Evolutionary conservation across 2,329 filamentous ascomycete species (phyloP).

Genomic region (Neocatenulostroma microsporum): DNA sequence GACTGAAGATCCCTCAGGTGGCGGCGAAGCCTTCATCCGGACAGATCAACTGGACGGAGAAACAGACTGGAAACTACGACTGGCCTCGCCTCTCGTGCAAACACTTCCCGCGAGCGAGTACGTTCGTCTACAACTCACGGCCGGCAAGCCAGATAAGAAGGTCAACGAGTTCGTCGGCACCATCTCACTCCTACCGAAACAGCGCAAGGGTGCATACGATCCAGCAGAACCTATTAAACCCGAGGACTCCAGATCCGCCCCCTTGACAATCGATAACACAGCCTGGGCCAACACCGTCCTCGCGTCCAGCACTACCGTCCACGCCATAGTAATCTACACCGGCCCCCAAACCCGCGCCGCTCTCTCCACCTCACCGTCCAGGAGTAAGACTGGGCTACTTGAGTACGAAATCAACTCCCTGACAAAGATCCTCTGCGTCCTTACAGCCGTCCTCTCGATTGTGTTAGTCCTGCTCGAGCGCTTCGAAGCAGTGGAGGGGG

Average conservation of each 20-base stretch:
- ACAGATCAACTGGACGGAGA: constrained; percentile 97
- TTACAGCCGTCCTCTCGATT: constrained; percentile 80
- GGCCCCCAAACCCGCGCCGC: constrained; percentile 90
- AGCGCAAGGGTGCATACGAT: constrained; percentile 42
- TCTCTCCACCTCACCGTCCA: constrained; percentile 80
- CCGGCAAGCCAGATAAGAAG: constrained; percentile 83
- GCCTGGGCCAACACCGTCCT: constrained; percentile 98
- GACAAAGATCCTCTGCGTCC: constrained; percentile 87
- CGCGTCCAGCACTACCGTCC: constrained; percentile 79
- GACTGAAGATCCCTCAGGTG: constrained; percentile 35
- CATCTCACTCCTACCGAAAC: constrained; percentile 60
- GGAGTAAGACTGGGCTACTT: constrained; percentile 87
- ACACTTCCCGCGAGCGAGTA: constrained; percentile 66
- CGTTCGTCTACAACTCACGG: constrained; percentile 58
- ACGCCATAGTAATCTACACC: constrained; percentile 89
- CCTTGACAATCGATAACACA: constrained; percentile 90
- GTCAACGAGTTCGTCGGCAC: constrained; percentile 96
- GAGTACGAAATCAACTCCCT: constrained; percentile 96
- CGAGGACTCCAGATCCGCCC: constrained; percentile 44
- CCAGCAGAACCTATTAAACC: constrained; percentile 19
- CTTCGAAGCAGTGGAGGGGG: constrained; percentile 56
- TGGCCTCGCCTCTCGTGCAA: constrained; percentile 82
- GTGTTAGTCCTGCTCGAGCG: constrained; percentile 82
- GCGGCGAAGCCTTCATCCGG: constrained; percentile 89
- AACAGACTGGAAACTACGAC: constrained; percentile 93